Evolutionary conservation across 2,329 filamentous ascomycete species (phyloP).

Genomic region (Ophiocordyceps camponoti-leonardi): DNA sequence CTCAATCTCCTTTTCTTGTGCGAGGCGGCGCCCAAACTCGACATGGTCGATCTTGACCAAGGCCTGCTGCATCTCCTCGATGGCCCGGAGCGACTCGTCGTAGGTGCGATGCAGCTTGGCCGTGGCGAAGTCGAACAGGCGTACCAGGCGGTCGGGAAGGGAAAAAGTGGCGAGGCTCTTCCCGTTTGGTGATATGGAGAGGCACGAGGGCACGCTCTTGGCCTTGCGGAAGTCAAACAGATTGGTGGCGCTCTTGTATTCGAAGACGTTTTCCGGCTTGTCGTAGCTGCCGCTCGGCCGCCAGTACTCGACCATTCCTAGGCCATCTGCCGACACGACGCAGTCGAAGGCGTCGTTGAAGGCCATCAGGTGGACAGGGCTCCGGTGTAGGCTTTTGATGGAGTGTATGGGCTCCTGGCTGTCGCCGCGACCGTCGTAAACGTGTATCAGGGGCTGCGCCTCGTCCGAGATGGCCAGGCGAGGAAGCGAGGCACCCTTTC

Average conservation of each 20-base stretch:
- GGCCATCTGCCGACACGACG: slow-evolving; percentile 74
- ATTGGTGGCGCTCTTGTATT: slow-evolving; percentile 84
- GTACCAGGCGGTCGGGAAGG: slow-evolving; percentile 81
- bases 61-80: slow-evolving; percentile 89
- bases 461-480: slow-evolving; percentile 71
- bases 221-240: slow-evolving; percentile 96
- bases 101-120: slow-evolving; percentile 85
- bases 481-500: slow-evolving; percentile 71
- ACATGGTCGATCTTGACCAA: slow-evolving; percentile 70
- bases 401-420: slow-evolving; percentile 59
- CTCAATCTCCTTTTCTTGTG: slow-evolving; percentile 74
- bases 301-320: slow-evolving; percentile 97
- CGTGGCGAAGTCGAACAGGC: slow-evolving; percentile 80
- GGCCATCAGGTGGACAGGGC: slow-evolving; percentile 65
- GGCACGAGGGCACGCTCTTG: slow-evolving; percentile 65
- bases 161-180: slow-evolving; percentile 79
- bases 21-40: slow-evolving; percentile 79
- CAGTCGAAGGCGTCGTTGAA: slow-evolving; percentile 86
- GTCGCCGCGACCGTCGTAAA: slow-evolving; percentile 85
- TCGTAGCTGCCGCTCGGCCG: slow-evolving; percentile 63
- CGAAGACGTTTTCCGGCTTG: slow-evolving; percentile 82
- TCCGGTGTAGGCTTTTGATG: slow-evolving; percentile 64
- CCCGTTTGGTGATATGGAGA: slow-evolving; percentile 75
- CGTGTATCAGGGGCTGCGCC: slow-evolving; percentile 51
- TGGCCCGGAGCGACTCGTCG: slow-evolving; percentile 78